phyloP scores from a whole-genome alignment of 148 eudicot genomes.

The Cornus suecica region DNA sequence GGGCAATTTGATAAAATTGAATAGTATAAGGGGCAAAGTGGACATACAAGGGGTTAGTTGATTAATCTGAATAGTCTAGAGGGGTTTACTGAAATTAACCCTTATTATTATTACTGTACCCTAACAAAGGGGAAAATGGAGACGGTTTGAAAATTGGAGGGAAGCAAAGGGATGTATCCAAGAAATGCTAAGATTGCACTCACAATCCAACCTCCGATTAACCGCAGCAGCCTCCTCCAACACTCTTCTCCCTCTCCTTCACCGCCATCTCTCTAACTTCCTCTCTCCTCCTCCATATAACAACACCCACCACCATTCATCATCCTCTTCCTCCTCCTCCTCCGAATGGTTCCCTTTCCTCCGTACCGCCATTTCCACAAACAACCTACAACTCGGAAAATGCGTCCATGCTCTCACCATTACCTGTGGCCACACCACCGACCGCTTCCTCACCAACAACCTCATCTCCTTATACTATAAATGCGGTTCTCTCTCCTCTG shows the following conservation, averaged over 20 bases:
- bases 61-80: too few relatives aligned
- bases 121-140: too few relatives aligned
- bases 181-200: not conserved
- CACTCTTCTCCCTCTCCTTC: not conserved
- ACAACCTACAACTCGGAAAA: constrained; percentile 3
- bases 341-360: constrained; percentile 19
- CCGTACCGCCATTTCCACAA: constrained; percentile 15
- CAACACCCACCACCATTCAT: not conserved
- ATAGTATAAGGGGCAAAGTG: too few relatives aligned
- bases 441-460: constrained; percentile 22
- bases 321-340: not conserved
- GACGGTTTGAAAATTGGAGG: too few relatives aligned
- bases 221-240: not conserved
- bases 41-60: too few relatives aligned
- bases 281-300: not conserved
- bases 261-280: not conserved
- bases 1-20: too few relatives aligned
- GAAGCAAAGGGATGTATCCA: too few relatives aligned
- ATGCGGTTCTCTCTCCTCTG: not conserved
- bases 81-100: too few relatives aligned
- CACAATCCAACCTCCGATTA: not conserved
- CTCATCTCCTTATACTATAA: constrained; percentile 21
- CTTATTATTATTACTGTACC: too few relatives aligned
- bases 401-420: constrained; percentile 18
- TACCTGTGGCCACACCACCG: constrained; percentile 13